Evolutionary conservation across 352 stramenopile species (phyloP).

Genomic region (Globisporangium splendens): DNA sequence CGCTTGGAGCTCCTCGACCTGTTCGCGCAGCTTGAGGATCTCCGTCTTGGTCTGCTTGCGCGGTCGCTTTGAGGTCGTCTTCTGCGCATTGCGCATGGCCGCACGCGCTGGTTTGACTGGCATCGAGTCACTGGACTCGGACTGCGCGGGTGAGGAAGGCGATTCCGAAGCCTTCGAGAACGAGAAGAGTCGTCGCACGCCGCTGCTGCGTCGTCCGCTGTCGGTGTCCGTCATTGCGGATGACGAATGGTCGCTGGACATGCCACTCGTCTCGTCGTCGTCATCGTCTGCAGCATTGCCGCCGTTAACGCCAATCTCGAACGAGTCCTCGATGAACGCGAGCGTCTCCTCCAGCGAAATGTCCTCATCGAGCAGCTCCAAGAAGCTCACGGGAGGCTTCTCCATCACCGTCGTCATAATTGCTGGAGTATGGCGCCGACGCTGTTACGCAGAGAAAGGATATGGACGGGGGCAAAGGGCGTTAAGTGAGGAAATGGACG

Average conservation of each 20-base stretch:
- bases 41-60: conserved; percentile 4
- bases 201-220: no score
- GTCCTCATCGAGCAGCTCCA: conserved; percentile 10
- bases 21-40: conserved; percentile 6
- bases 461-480: no score
- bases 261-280: not conserved
- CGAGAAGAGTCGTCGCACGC: no score
- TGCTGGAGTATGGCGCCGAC: no score
- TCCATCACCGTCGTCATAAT: not conserved
- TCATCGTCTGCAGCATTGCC: not conserved
- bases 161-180: no score
- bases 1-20: conserved; percentile 6
- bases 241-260: not conserved
- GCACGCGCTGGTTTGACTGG: not conserved
- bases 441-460: not conserved
- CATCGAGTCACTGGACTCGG: not conserved
- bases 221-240: not conserved
- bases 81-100: not conserved
- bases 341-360: conserved; percentile 18
- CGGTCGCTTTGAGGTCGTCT: not conserved
- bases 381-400: conserved; percentile 7
- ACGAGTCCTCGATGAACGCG: conserved; percentile 17
- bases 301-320: conserved; percentile 3
- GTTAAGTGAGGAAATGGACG: no score
- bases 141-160: no score